Conservation (phyloP, 2,329 filamentous ascomycete genomes). For the Beauveria caledonica region DNA sequence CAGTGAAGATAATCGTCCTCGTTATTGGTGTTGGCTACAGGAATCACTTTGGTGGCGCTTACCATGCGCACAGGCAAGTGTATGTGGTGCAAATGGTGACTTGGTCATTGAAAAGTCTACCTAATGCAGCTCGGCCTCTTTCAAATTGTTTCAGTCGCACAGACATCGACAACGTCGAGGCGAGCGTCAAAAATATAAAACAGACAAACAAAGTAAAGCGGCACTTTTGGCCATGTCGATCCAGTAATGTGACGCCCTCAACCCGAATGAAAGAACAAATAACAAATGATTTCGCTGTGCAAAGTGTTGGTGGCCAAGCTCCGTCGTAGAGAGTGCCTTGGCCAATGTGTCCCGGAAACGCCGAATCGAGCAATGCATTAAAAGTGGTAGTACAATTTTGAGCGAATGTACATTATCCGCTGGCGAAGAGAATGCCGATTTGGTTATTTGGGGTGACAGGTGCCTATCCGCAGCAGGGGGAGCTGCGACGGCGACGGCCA, state of each 20-base stretch:
- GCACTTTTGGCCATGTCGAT: not conserved
- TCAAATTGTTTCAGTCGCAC: not conserved
- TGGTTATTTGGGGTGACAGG: not conserved
- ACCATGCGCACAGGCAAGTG: too few relatives aligned
- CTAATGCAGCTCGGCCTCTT: not conserved
- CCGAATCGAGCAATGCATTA: slow-evolving; percentile 4
- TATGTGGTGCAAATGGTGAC: not conserved
- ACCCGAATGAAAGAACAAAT: not conserved
- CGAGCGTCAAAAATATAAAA: not conserved
- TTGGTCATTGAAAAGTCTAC: slow-evolving; percentile 7
- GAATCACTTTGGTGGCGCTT: too few relatives aligned
- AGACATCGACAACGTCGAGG: not conserved
- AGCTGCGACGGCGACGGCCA: slow-evolving; percentile 41
- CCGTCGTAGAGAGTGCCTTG: not conserved
- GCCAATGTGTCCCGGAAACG: slow-evolving; percentile 4
- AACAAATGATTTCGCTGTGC: slow-evolving; percentile 7
- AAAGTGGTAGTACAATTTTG: slow-evolving; percentile 2
- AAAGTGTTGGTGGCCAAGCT: not conserved
- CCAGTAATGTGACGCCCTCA: not conserved
- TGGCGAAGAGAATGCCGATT: not conserved
- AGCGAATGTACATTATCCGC: not conserved
- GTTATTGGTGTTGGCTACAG: too few relatives aligned
- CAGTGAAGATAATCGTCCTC: not conserved
- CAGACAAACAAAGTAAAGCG: not conserved
- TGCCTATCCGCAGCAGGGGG: slow-evolving; percentile 17